Evolutionary conservation across 805 yeast genomes (phyloP).

Genomic region (Hanseniaspora vineae): DNA sequence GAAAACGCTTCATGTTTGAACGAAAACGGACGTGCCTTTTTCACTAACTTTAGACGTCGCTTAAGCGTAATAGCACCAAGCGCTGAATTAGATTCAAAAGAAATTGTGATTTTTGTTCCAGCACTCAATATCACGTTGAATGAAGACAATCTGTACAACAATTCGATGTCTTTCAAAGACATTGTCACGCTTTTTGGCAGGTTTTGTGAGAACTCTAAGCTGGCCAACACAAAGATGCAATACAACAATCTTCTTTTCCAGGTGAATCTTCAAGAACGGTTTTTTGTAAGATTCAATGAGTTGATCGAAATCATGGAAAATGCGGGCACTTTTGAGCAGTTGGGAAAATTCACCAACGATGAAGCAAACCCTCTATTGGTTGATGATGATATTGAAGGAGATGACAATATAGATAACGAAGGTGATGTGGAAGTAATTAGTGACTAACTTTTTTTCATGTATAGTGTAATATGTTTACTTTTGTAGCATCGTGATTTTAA

Average conservation of each 20-base stretch:
- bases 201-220: constrained; percentile 15
- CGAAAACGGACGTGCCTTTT: neutral
- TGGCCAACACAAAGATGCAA: constrained; percentile 8
- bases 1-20: constrained; percentile 9
- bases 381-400: constrained; percentile 14
- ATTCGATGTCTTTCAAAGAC: constrained; percentile 20
- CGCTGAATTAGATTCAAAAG: constrained; percentile 9
- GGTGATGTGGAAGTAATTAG: constrained; percentile 3
- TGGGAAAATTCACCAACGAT: constrained; percentile 21
- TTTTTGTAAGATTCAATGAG: constrained; percentile 23
- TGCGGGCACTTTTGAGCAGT: constrained; percentile 18
- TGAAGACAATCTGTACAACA: constrained; percentile 24
- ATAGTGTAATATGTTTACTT: neutral
- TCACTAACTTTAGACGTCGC: neutral
- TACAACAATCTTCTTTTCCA: constrained; percentile 8
- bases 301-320: constrained; percentile 23
- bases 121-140: constrained; percentile 19
- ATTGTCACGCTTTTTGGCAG: constrained; percentile 20
- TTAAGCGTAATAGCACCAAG: neutral
- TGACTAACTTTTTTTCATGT: neutral
- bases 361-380: constrained; percentile 20
- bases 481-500: neutral
- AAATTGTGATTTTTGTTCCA: constrained; percentile 16
- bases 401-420: neutral
- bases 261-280: constrained; percentile 16